A percentile compares a stretch with the other conserved stretches of the same genome.
Evolutionary conservation across 2,329 filamentous ascomycete genomes (phyloP).

Genomic region (Sclerotinia spermophila): DNA sequence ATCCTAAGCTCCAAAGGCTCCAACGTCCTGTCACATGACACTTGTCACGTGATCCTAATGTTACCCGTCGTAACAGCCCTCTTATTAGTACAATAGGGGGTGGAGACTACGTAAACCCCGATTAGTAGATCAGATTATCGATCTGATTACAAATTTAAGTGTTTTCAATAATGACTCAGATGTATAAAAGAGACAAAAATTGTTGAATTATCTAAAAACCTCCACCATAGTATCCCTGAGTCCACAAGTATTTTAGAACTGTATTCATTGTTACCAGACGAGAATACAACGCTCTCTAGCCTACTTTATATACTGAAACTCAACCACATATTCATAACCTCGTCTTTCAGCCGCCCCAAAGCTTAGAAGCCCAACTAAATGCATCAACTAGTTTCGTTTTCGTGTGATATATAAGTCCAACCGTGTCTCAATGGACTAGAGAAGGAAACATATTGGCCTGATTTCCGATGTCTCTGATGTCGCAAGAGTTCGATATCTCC

Average conservation of each 20-base stretch:
- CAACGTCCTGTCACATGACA: too few relatives aligned
- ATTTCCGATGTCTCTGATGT: neutral
- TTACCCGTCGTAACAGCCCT: too few relatives aligned
- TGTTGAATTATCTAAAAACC: neutral
- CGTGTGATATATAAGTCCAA: neutral
- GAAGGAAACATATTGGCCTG: neutral
- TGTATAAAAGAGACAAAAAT: neutral
- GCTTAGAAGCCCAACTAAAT: neutral
- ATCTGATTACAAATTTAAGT: too few relatives aligned
- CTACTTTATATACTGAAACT: neutral
- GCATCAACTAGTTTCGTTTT: neutral
- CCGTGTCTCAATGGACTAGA: slow-evolving; percentile 6
- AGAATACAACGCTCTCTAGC: neutral
- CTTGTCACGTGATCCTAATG: too few relatives aligned
- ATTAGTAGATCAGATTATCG: too few relatives aligned
- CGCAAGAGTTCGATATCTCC: neutral
- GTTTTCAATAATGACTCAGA: neutral
- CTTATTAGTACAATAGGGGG: too few relatives aligned
- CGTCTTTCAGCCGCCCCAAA: fast-evolving
- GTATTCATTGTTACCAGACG: neutral
- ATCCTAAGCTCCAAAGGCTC: too few relatives aligned
- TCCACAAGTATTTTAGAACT: too few relatives aligned
- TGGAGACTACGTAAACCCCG: too few relatives aligned
- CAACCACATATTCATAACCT: neutral
- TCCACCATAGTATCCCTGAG: neutral